These are phyloP conservation scores for Lecanosticta acicola DNA, from an alignment of 2,329 filamentous ascomycete genomes.

Conservation along the genomic window DNA sequence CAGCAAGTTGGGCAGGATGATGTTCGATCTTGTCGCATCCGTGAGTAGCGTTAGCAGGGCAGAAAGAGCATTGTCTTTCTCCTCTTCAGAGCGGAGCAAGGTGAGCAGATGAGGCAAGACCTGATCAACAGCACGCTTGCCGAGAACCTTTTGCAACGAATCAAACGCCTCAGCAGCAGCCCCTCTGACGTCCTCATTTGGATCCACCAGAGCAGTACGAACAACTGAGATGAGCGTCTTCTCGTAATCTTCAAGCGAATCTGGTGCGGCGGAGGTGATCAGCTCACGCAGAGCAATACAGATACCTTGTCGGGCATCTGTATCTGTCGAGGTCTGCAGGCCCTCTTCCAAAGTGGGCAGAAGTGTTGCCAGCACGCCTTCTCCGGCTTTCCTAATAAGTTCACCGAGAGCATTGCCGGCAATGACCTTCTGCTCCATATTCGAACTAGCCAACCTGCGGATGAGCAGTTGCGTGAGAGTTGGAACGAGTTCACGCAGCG, in stretches of 20 bases:
- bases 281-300: constrained; percentile 93
- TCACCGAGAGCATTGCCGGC: constrained; percentile 95
- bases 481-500: constrained; percentile 89
- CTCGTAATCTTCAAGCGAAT: constrained; percentile 88
- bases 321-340: constrained; percentile 78
- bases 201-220: constrained; percentile 84
- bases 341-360: constrained; percentile 90
- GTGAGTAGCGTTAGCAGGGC: constrained; percentile 91
- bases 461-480: constrained; percentile 94
- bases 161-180: constrained; percentile 97
- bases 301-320: constrained; percentile 92
- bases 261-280: constrained; percentile 79
- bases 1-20: constrained; percentile 92
- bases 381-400: constrained; percentile 92
- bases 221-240: constrained; percentile 93
- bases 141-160: constrained; percentile 83
- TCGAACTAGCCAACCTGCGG: constrained; percentile 84
- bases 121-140: constrained; percentile 91
- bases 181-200: constrained; percentile 83
- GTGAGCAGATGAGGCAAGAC: constrained; percentile 88
- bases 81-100: constrained; percentile 76
- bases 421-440: constrained; percentile 98
- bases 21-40: constrained; percentile 87
- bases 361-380: constrained; percentile 80
- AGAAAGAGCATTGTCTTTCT: constrained; percentile 86